Base-by-base conservation (phyloP, 495 filamentous ascomycete genomes). In the Friedmanniomyces simplex region DNA sequence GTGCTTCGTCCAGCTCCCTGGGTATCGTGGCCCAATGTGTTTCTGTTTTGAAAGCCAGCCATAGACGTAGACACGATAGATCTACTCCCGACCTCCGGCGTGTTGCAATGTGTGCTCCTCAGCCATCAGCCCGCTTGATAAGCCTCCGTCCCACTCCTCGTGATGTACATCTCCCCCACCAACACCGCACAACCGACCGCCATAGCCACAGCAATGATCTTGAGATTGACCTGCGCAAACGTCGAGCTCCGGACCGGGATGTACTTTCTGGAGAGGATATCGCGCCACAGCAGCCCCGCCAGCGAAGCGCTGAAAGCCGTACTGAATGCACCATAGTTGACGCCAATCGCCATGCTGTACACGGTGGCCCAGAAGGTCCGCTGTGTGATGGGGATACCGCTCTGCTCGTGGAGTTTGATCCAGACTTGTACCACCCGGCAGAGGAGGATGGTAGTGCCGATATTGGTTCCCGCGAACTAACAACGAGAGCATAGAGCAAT, bases 291-390 rank as follows among this genome's bases (percentile, higher is more conserved):
- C 13, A 86, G 68, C 1, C 82, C 83, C 45, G 83, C 82, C 20
- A 86, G 69, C 8, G 82, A 83, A 8, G 81, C 82, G 59, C 78
- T 82, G 65, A 86, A 82, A 0, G 81, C 79, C 1, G 77, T 77
- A 68, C 80, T 83, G 64, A 85, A 86, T 14, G 82, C 83, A 43
- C 83, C 83, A 57, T 77, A 85, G 68, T 86, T 86, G 62, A 85
- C 80, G 37, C 57, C 57, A 6, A 86, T 64, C 0, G 82, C 82
- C 80, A 85, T 83, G 67, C 73, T 76, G 66, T 85, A 86, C 0
- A 85, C 73, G 1, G 82, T 80, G 1, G 77, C 83, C 80, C 80
- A 85, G 67, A 84, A 83, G 0, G 76, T 83, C 25, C 81, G 73
- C 41, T 83, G 66, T 18, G 69, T 73, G 50, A 83, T 80, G 0